Percentiles rank a stretch among this genome's conserved stretches.
Evolutionary conservation across 2,329 filamentous ascomycete species (phyloP).

Genomic region (Periglandula ipomoeae): DNA sequence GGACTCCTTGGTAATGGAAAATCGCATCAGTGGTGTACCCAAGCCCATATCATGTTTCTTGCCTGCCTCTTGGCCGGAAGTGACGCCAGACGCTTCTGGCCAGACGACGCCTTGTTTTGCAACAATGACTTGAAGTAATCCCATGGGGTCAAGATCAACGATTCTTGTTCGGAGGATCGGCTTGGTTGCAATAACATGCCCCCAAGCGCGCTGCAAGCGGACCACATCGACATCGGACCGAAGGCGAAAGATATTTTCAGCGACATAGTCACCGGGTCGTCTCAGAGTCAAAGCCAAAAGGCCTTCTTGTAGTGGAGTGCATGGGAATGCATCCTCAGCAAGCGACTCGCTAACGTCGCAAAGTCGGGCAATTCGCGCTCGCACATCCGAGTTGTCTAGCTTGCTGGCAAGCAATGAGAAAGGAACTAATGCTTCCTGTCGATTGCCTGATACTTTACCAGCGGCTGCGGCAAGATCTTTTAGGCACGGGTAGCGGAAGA

Average conservation of each 20-base stretch:
- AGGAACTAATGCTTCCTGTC: background rate
- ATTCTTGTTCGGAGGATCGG: conserved; percentile 8
- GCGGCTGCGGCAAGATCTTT: background rate
- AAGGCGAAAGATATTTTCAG: background rate
- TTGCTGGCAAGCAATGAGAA: conserved; percentile 1
- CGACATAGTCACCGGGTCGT: conserved; percentile 4
- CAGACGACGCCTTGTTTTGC: conserved; percentile 16
- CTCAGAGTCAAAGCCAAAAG: conserved; percentile 3
- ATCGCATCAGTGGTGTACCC: conserved; percentile 31
- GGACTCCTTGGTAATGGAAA: conserved; percentile 25
- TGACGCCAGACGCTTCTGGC: conserved; percentile 15
- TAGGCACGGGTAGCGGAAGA: conserved; percentile 20
- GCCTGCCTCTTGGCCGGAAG: conserved; percentile 26
- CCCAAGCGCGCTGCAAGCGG: conserved; percentile 5
- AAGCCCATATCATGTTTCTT: conserved; percentile 26
- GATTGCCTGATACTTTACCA: background rate
- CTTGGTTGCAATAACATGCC: background rate
- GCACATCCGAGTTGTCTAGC: background rate
- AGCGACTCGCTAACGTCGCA: background rate
- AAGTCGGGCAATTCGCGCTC: background rate
- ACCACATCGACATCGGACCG: background rate
- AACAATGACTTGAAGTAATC: conserved; percentile 3
- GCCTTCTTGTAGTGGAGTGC: conserved; percentile 6
- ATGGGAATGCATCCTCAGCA: conserved; percentile 4
- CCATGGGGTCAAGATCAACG: background rate